A percentile compares a stretch with the other conserved stretches of the same genome.
Conservation (phyloP, 305 asterid genomes). For the Fraxinus ornus region DNA sequence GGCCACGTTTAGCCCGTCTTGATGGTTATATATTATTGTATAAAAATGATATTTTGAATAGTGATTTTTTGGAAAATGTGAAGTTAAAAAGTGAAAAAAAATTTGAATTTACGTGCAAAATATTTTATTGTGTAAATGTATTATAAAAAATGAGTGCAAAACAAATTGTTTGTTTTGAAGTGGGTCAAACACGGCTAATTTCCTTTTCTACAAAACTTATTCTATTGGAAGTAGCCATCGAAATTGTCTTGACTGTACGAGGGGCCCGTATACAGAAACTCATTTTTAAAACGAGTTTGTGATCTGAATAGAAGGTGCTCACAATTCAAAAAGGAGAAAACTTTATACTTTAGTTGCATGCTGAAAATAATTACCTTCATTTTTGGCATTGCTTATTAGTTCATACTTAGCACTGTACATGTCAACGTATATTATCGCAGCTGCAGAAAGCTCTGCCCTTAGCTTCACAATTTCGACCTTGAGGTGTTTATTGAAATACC, state of each 20-base stretch:
- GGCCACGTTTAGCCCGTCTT: too few species aligned
- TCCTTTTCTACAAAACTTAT: not conserved
- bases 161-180: too few species aligned
- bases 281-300: not conserved
- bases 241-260: not conserved
- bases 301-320: not conserved
- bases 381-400: constrained; percentile 39
- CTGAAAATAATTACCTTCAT: constrained; percentile 33
- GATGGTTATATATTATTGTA: too few species aligned
- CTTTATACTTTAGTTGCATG: not conserved
- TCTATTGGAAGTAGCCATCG: not conserved
- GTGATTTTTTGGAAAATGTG: too few species aligned
- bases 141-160: too few species aligned
- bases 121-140: too few species aligned
- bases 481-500: constrained; percentile 41
- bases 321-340: too few species aligned
- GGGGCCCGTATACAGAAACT: not conserved
- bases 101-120: too few species aligned
- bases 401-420: constrained; percentile 49
- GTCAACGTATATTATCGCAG: constrained; percentile 46
- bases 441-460: constrained; percentile 35
- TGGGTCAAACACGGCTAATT: too few species aligned
- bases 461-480: constrained; percentile 32
- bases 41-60: too few species aligned
- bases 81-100: too few species aligned